Base-by-base conservation (phyloP, 1,284 basidiomycete genomes). In the Ganoderma leucocontextum region DNA sequence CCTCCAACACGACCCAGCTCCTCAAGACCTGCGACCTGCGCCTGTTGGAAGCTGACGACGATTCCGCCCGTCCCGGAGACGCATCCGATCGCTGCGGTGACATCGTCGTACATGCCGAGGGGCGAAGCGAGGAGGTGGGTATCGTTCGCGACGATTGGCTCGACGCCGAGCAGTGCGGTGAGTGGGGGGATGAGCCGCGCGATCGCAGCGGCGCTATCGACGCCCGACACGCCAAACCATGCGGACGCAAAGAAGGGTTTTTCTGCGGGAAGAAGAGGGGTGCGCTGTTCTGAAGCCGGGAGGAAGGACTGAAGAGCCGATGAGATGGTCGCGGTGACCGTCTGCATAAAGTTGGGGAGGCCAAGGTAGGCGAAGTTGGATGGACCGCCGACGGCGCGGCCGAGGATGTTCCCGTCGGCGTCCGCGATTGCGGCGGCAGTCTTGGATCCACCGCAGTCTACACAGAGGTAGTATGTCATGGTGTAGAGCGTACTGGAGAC, bases 371-470 rank as follows among this genome's bases (percentile, higher is more conserved):
- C 81, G 75, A 88, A 89, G 77, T 91, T 91, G 69, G 89, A 90
- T 2, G 89, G 89, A 2, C 92, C 92, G 9, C 87, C 89, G 17
- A 82, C 79, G 0, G 87, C 90, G 41, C 89, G 88, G 0, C 86
- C 90, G 60, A 92, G 69, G 74, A 93, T 83, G 2, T 80, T 79
- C 65, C 92, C 91, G 5, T 82, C 70, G 29, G 75, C 74, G 75
- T 89, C 83, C 68, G 83, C 83, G 76, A 95, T 86, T 70, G 87
- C 91, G 10, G 86, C 91, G 33, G 90, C 86, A 8, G 93, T 94
- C 82, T 95, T 95, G 59, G 92, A 91, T 25, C 92, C 93, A 41
- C 93, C 93, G 70, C 93, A 94, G 78, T 95, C 92, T 69, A 92
- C 88, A 75, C 91, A 94, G 70, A 95, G 88, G 76, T 87, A 91